phyloP scores from a whole-genome alignment of 768 basidiomycete species.

The Russula abietina region DNA sequence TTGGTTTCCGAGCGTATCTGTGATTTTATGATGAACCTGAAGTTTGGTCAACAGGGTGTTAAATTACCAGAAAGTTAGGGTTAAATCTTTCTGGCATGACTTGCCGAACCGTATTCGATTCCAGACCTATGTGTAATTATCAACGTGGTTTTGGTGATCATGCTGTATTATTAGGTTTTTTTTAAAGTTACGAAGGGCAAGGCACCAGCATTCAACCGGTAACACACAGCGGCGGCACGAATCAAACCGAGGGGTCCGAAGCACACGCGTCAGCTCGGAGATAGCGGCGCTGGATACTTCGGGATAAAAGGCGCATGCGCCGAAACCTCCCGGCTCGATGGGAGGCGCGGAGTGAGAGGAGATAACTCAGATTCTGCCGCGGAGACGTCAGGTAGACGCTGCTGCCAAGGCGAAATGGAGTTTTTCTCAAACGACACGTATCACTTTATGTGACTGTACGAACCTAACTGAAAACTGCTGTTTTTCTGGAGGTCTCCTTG shows the following conservation, averaged over 20 bases:
- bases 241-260: background rate
- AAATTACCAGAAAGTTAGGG: no score
- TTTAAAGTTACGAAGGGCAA: background rate
- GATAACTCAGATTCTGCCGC: background rate
- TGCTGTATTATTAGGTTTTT: no score
- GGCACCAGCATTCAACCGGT: background rate
- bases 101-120: no score
- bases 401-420: background rate
- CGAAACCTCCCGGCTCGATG: background rate
- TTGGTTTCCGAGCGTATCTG: no score
- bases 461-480: background rate
- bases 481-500: background rate
- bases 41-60: no score
- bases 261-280: background rate
- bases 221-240: background rate
- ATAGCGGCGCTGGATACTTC: constrained; percentile 9
- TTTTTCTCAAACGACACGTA: background rate
- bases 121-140: no score
- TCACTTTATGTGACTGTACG: background rate
- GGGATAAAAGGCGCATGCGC: background rate
- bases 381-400: constrained; percentile 1
- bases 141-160: no score
- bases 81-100: no score
- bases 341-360: constrained; percentile 6
- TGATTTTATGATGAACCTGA: no score